Percentiles rank a stretch among this genome's conserved stretches.
Conservation (phyloP, 768 basidiomycete genomes). For the Trametes cubensis region DNA sequence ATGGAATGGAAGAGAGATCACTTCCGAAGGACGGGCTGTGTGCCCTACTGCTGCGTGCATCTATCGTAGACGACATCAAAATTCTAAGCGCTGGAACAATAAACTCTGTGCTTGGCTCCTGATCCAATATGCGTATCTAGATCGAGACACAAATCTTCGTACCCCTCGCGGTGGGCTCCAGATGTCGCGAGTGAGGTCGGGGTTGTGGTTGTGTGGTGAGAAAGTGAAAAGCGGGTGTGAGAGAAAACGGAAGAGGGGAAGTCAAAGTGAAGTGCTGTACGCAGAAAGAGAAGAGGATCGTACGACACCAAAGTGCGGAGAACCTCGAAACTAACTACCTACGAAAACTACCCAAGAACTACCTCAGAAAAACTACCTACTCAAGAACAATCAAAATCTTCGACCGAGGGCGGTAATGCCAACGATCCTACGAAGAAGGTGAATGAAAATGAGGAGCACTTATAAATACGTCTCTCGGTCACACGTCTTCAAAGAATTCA, state of each 20-base stretch:
- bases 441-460: too few relatives aligned
- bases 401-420: background rate
- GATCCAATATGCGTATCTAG: background rate
- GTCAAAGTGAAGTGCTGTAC: too few relatives aligned
- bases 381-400: background rate
- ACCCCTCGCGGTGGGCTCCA: slow-evolving; percentile 28
- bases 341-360: background rate
- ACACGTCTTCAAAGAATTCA: too few relatives aligned
- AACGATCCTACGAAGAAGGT: too few relatives aligned
- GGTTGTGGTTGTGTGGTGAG: background rate
- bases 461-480: too few relatives aligned
- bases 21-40: background rate
- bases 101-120: background rate
- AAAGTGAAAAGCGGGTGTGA: background rate
- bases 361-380: background rate
- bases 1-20: background rate
- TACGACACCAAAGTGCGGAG: too few relatives aligned
- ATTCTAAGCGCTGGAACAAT: background rate
- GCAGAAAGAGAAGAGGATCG: too few relatives aligned
- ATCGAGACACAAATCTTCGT: background rate
- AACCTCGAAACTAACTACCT: too few relatives aligned
- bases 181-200: background rate
- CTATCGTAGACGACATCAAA: background rate
- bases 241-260: too few relatives aligned
- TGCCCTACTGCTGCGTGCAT: background rate